phyloP scores from a whole-genome alignment of 352 stramenopile species.

The Phytopythium vexans region DNA sequence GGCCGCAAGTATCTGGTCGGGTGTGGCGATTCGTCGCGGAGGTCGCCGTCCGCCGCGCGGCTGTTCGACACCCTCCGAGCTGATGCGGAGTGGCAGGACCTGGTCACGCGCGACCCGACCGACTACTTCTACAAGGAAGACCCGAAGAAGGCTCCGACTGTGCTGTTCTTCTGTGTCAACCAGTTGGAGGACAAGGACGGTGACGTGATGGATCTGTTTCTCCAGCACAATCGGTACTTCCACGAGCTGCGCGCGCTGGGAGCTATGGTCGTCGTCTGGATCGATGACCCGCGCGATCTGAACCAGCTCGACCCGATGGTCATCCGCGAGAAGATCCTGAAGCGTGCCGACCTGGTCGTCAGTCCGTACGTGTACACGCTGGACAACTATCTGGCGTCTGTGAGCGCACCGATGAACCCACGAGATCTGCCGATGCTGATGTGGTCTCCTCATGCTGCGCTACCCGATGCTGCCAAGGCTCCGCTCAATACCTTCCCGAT shows the following conservation, averaged over 20 bases:
- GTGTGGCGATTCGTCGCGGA: constrained; percentile 55
- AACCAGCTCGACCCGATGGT: constrained; percentile 66
- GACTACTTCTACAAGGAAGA: constrained; percentile 66
- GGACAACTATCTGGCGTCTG: constrained; percentile 71
- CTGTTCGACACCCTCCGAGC: constrained; percentile 67
- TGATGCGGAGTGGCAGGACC: constrained; percentile 61
- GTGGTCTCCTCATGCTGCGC: constrained; percentile 69
- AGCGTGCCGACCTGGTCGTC: constrained; percentile 58
- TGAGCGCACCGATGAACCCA: constrained; percentile 42
- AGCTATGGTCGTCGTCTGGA: constrained; percentile 73
- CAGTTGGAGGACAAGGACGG: constrained; percentile 5
- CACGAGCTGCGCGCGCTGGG: constrained; percentile 60
- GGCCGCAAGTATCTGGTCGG: constrained; percentile 69
- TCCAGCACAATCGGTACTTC: constrained; percentile 64
- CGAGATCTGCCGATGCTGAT: constrained; percentile 57
- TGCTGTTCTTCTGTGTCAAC: constrained; percentile 78
- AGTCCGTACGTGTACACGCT: constrained; percentile 77
- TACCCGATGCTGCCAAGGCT: constrained; percentile 52
- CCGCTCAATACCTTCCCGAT: constrained; percentile 73
- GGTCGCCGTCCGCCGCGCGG: constrained; percentile 56
- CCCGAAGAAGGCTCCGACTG: constrained; percentile 52
- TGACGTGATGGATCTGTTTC: constrained; percentile 45
- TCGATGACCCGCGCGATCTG: constrained; percentile 78
- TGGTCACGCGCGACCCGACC: constrained; percentile 51
- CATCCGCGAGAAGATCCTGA: constrained; percentile 64